Evolutionary conservation across 2,329 filamentous ascomycete species (phyloP).

Genomic region (Paramyrothecium roridum): DNA sequence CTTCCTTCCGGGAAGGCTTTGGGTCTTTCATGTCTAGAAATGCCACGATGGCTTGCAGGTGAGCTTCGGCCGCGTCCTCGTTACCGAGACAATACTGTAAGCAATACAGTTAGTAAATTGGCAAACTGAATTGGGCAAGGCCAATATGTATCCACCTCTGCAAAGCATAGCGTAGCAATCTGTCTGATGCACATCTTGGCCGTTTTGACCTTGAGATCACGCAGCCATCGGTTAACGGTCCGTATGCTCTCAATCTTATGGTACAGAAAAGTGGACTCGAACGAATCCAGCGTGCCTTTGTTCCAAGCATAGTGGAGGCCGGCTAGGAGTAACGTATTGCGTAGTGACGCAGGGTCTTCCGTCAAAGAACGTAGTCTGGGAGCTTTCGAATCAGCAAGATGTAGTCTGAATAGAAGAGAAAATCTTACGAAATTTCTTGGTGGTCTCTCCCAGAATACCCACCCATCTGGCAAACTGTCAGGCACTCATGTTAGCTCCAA

Average conservation of each 20-base stretch:
- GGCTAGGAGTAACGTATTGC: slow-evolving; percentile 14
- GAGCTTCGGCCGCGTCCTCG: slow-evolving; percentile 11
- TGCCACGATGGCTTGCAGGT: slow-evolving; percentile 13
- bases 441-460: background rate
- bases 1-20: background rate
- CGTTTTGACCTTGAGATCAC: slow-evolving; percentile 1
- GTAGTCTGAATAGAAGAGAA: background rate
- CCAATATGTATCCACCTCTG: slow-evolving; percentile 6
- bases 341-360: slow-evolving; percentile 13
- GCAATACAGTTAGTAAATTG: background rate
- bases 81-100: slow-evolving; percentile 13
- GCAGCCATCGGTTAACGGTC: slow-evolving; percentile 12
- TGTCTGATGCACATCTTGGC: slow-evolving; percentile 15
- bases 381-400: no score
- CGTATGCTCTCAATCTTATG: slow-evolving; percentile 16
- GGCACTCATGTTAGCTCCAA: background rate
- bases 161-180: slow-evolving; percentile 13
- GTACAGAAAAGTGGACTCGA: slow-evolving; percentile 14
- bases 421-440: background rate
- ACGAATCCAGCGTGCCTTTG: slow-evolving; percentile 9
- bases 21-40: slow-evolving; percentile 14
- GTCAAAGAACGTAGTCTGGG: slow-evolving; percentile 11
- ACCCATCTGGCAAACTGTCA: background rate
- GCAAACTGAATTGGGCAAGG: no score
- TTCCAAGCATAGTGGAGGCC: slow-evolving; percentile 18